Percentiles rank a stretch among this genome's conserved stretches.
phyloP scores from a whole-genome alignment of 495 filamentous ascomycete species.

The Lasiosphaeria ovina region DNA sequence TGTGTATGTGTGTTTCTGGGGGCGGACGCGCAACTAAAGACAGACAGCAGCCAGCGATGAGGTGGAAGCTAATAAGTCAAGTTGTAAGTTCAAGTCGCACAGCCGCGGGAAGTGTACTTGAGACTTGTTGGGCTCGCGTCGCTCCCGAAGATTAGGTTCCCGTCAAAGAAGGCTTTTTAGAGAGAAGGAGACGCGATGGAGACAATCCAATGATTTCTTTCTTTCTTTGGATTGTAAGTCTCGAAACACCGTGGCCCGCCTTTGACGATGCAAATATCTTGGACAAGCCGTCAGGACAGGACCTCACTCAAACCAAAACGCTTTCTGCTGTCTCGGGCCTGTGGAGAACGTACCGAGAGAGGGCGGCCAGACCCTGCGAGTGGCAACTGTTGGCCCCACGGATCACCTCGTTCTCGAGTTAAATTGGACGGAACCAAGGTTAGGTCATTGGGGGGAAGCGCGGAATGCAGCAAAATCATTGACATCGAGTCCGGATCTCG shows the following conservation, averaged over 20 bases:
- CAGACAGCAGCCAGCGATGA: too few relatives aligned
- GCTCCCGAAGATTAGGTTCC: too few relatives aligned
- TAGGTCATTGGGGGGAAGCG: neutral
- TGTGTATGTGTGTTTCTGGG: neutral
- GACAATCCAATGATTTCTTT: too few relatives aligned
- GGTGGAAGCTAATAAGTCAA: too few relatives aligned
- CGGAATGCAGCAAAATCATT: neutral
- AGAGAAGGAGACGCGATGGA: too few relatives aligned
- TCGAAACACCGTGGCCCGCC: slow-evolving; percentile 5
- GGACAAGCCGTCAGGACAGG: neutral
- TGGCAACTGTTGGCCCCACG: neutral
- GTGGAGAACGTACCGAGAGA: slow-evolving; percentile 18
- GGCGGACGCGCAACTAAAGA: too few relatives aligned
- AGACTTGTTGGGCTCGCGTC: too few relatives aligned
- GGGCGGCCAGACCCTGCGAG: slow-evolving; percentile 6
- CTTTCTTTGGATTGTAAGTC: neutral
- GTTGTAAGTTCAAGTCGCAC: too few relatives aligned
- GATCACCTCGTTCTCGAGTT: neutral
- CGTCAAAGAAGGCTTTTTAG: too few relatives aligned
- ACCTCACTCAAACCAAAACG: slow-evolving; percentile 9
- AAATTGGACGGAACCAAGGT: neutral
- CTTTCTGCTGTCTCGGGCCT: slow-evolving; percentile 10
- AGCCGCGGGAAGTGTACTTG: too few relatives aligned
- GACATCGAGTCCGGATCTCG: neutral
- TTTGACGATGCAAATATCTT: neutral